These are phyloP conservation scores for Aspergillus texensis DNA, from an alignment of 2,329 filamentous ascomycete genomes.

Conservation along the genomic window DNA sequence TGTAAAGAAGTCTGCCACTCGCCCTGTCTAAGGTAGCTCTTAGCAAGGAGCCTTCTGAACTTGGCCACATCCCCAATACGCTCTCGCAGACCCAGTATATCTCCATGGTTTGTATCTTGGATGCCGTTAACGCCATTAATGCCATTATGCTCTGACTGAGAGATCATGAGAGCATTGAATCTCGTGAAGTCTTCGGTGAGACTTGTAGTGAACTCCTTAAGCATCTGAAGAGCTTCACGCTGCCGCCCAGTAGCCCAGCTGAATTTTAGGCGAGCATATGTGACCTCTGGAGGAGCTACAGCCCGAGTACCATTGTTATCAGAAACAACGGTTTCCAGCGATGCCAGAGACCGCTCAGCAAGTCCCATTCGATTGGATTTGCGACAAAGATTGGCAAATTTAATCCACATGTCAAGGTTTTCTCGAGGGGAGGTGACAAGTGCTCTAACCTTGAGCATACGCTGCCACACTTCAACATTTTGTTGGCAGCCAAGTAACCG, in stretches of 20 bases:
- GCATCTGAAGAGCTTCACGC: conserved; percentile 60
- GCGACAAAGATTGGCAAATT: conserved; percentile 96
- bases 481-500: conserved; percentile 92
- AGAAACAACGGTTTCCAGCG: conserved; percentile 74
- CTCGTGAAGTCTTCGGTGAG: conserved; percentile 61
- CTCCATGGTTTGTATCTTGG: conserved; percentile 42
- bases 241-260: conserved; percentile 84
- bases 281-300: conserved; percentile 69
- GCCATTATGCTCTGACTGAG: conserved; percentile 42
- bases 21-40: conserved; percentile 93
- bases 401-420: conserved; percentile 99
- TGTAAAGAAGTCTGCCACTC: conserved; percentile 91
- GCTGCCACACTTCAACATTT: conserved; percentile 97
- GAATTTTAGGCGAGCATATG: conserved; percentile 96
- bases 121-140: conserved; percentile 54
- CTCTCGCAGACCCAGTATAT: conserved; percentile 41
- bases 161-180: conserved; percentile 45
- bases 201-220: conserved; percentile 64
- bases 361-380: conserved; percentile 94
- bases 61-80: conserved; percentile 56
- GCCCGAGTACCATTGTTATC: conserved; percentile 44
- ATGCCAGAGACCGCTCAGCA: conserved; percentile 91
- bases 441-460: conserved; percentile 92
- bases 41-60: conserved; percentile 74
- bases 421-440: conserved; percentile 89